Conservation (phyloP, 208 protist species). For the Leishmania amazonensis region DNA sequence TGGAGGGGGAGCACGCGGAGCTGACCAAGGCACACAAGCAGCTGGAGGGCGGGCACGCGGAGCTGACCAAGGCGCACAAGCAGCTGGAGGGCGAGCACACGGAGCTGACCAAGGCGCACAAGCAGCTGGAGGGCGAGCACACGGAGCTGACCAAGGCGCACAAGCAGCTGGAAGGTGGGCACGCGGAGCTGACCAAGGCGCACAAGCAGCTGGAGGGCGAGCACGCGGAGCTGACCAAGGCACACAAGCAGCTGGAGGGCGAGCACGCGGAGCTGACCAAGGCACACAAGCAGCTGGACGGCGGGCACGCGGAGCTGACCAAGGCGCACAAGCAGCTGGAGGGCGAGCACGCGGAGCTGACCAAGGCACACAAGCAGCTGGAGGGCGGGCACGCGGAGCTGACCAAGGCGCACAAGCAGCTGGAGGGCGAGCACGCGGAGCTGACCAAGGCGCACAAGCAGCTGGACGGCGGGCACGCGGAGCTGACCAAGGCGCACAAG, state of each 20-base stretch:
- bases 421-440: slow-evolving; percentile 10
- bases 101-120: background rate
- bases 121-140: slow-evolving; percentile 23
- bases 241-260: background rate
- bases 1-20: background rate
- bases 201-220: slow-evolving; percentile 32
- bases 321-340: too few species aligned
- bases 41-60: too few species aligned
- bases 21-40: slow-evolving; percentile 16
- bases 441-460: slow-evolving; percentile 17
- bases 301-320: too few species aligned
- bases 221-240: slow-evolving; percentile 6
- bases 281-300: background rate
- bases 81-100: too few species aligned
- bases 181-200: slow-evolving; percentile 49
- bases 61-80: too few species aligned
- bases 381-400: too few species aligned
- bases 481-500: slow-evolving; percentile 9
- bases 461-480: slow-evolving; percentile 2
- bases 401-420: slow-evolving; percentile 14
- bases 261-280: background rate
- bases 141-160: slow-evolving; percentile 23
- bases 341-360: too few species aligned
- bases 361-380: too few species aligned
- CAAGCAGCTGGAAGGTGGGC: slow-evolving; percentile 30